Conservation (phyloP, 208 protist genomes). For the Trypanosoma grayi region DNA sequence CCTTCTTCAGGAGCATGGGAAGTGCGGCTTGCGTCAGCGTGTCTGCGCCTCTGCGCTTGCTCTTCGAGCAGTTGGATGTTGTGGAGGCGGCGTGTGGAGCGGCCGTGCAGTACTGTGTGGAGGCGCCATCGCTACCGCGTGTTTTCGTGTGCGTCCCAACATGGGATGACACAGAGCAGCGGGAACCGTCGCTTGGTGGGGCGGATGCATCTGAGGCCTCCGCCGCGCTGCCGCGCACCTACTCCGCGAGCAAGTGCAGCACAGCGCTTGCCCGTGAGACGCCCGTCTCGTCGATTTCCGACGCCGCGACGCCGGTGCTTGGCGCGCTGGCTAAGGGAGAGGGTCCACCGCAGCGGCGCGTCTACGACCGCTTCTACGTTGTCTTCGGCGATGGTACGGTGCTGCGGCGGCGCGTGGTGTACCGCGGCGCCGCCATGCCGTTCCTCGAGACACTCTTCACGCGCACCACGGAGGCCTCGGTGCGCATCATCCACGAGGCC, state of each 20-base stretch:
- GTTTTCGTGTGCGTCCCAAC: conserved; percentile 50
- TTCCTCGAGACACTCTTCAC: conserved; percentile 64
- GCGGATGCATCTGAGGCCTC: neutral
- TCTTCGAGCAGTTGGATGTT: conserved; percentile 31
- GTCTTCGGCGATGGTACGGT: conserved; percentile 75
- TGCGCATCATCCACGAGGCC: conserved; percentile 72
- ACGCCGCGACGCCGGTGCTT: neutral
- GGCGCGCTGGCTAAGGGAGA: too few relatives aligned
- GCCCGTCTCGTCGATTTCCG: neutral
- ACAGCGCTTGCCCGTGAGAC: neutral
- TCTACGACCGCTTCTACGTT: conserved; percentile 44
- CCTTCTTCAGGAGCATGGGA: conserved; percentile 16
- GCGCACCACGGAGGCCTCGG: conserved; percentile 45
- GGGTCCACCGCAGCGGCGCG: neutral
- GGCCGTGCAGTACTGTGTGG: conserved; percentile 62
- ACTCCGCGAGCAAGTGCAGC: neutral
- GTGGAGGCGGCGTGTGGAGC: conserved; percentile 25
- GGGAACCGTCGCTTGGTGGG: neutral
- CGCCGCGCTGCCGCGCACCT: neutral
- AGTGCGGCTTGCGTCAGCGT: neutral
- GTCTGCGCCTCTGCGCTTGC: conserved; percentile 17
- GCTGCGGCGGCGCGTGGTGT: conserved; percentile 43
- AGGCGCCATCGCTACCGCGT: conserved; percentile 63
- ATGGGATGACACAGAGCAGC: neutral
- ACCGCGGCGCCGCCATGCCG: conserved; percentile 9